Percentiles rank a stretch among this genome's conserved stretches.
These are phyloP conservation scores for Phytophthora fragariae DNA, from an alignment of 352 stramenopile species.

Conservation along the genomic window DNA sequence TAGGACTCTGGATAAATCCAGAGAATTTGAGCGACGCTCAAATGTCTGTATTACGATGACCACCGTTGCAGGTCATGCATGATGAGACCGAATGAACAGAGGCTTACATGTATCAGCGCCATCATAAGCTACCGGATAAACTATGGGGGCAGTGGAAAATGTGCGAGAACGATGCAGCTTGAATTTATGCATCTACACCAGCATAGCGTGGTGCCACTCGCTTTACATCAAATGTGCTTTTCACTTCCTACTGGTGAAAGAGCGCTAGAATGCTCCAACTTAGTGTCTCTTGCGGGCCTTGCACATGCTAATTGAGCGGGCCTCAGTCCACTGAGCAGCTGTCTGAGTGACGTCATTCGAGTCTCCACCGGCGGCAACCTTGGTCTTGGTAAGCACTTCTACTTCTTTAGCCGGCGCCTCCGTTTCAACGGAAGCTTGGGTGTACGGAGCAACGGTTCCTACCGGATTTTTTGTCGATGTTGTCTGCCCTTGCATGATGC, in stretches of 20 bases:
- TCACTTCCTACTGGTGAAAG: background rate
- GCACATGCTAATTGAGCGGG: background rate
- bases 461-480: background rate
- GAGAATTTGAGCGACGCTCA: no score
- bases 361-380: background rate
- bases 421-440: background rate
- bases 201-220: background rate
- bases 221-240: background rate
- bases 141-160: background rate
- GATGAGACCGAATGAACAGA: no score
- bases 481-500: background rate
- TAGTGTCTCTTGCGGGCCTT: slow-evolving; percentile 13
- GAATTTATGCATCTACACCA: background rate
- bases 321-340: background rate
- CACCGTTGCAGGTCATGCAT: no score
- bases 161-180: background rate
- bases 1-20: no score
- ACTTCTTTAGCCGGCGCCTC: slow-evolving; percentile 2
- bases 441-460: slow-evolving; percentile 6
- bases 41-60: no score
- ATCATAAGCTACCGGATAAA: no score
- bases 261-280: background rate
- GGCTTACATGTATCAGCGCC: no score
- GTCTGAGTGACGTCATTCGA: slow-evolving; percentile 4
- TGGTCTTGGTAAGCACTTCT: background rate